phyloP scores from a whole-genome alignment of 2,329 filamentous ascomycete genomes.

The Stachybotrys chlorohalonatus region DNA sequence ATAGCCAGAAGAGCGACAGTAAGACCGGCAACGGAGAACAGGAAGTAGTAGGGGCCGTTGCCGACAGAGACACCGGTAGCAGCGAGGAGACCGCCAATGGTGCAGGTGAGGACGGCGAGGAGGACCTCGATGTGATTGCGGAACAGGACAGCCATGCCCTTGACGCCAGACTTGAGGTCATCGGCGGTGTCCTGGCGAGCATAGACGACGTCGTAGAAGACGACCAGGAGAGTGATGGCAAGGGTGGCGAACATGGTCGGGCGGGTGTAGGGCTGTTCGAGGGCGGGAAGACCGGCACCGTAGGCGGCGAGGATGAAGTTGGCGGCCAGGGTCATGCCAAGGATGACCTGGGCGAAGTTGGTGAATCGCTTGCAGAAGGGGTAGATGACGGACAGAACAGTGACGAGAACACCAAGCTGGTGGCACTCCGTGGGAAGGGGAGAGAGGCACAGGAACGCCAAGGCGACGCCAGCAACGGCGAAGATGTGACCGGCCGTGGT shows the following conservation, averaged over 20 bases:
- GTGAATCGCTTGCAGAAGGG: slow-evolving; percentile 43
- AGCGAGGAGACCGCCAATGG: slow-evolving; percentile 5
- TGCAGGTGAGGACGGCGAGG: slow-evolving; percentile 3
- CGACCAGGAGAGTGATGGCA: slow-evolving; percentile 14
- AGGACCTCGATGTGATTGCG: slow-evolving; percentile 9
- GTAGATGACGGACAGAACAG: slow-evolving; percentile 35
- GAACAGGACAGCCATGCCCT: slow-evolving; percentile 19
- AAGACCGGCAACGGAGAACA: slow-evolving; percentile 8
- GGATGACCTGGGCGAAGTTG: slow-evolving; percentile 40
- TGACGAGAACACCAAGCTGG: slow-evolving; percentile 28
- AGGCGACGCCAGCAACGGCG: slow-evolving; percentile 1
- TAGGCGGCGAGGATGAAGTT: slow-evolving; percentile 7
- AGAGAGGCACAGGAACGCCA: background rate
- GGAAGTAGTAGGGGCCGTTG: slow-evolving; percentile 7
- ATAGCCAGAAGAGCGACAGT: slow-evolving; percentile 4
- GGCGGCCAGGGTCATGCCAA: slow-evolving; percentile 40
- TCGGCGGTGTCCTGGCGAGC: slow-evolving; percentile 24
- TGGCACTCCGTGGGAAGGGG: slow-evolving; percentile 6
- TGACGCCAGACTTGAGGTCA: slow-evolving; percentile 24
- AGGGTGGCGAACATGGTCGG: slow-evolving; percentile 10
- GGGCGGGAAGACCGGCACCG: slow-evolving; percentile 7
- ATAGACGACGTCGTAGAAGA: slow-evolving; percentile 27
- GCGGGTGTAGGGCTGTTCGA: slow-evolving; percentile 5
- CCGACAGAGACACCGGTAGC: slow-evolving; percentile 2
- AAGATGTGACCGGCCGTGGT: slow-evolving; percentile 27